Base-by-base conservation (phyloP, 2,329 filamentous ascomycete genomes). In the Colletotrichum magnum region DNA sequence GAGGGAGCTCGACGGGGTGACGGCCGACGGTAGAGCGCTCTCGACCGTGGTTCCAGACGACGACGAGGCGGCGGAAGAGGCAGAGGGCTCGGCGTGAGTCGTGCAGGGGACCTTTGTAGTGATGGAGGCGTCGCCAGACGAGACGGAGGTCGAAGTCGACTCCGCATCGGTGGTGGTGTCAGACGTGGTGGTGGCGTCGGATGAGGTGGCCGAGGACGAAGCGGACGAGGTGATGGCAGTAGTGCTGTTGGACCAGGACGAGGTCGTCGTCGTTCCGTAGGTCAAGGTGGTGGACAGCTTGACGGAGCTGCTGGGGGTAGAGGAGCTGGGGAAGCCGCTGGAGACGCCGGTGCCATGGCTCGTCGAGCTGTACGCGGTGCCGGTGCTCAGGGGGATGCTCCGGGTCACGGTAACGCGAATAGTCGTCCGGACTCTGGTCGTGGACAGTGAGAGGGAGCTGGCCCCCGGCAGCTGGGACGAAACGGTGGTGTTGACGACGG, bases 381-480 rank as follows among this genome's bases (percentile, higher is more conserved):
- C 56, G 12, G 62, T 60, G 36, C 36, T 52, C 12, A 28, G 18
- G 15, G 67, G 56, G 6, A 61, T 6, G 18, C 41, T 60, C 5
- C 43, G 52, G 1, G 66, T 69, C 16, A 69, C 21, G 3, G 67
- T 69, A 6, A 69, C 63, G 6, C 66, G 26, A n/a, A 69, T n/a
- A 2, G 66, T 69, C 10, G 61, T 53, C n/a, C 53, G 54, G 18
- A 59, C 4, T 2, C 56, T 69, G 7, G 67, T 69, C 4, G 16
- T 15, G 5, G 62, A 69, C 16, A n/a, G 16, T 1, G 62, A 48
- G 41, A 50, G 28, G 4, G 62, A 57, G 15, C 62, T 53, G 6
- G 45, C 12, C 13, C 41, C 67, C 1, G 67, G 62, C 0, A 66
- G 51, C 45, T 69, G 67, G 16, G 57, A 58, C 0, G 67, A 69